Conservation (phyloP, 2,329 filamentous ascomycete species). For the Pestalotiopsis sp. region DNA sequence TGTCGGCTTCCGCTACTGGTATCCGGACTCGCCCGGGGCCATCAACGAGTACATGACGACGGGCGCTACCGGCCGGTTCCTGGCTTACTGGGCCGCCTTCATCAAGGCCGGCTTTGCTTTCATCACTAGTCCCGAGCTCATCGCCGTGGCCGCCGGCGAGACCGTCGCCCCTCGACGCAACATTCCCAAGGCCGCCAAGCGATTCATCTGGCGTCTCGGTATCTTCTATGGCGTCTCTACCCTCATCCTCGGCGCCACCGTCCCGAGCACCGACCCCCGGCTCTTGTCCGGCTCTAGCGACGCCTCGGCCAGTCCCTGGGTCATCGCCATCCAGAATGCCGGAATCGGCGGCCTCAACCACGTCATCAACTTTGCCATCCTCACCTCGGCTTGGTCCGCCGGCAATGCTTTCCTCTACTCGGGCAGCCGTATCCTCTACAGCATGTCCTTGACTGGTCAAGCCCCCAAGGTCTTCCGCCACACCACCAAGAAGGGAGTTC, state of each 20-base stretch:
- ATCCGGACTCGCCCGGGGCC: slow-evolving; percentile 37
- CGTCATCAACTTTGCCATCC: slow-evolving; percentile 69
- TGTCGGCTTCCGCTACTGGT: slow-evolving; percentile 54
- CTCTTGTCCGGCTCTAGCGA: slow-evolving; percentile 61
- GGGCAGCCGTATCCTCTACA: slow-evolving; percentile 70
- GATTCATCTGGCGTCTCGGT: slow-evolving; percentile 64
- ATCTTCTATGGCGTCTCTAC: slow-evolving; percentile 67
- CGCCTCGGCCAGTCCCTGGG: slow-evolving; percentile 64
- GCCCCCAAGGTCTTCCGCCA: slow-evolving; percentile 63
- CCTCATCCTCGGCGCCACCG: slow-evolving; percentile 62
- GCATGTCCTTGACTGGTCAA: slow-evolving; percentile 67
- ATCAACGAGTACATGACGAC: slow-evolving; percentile 49
- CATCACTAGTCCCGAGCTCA: slow-evolving; percentile 64
- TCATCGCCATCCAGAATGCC: slow-evolving; percentile 68
- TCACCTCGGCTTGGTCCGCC: slow-evolving; percentile 67
- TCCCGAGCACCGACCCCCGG: slow-evolving; percentile 65
- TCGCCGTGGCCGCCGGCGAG: slow-evolving; percentile 66
- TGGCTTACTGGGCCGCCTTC: slow-evolving; percentile 61
- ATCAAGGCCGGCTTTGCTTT: slow-evolving; percentile 64
- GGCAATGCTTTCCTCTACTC: slow-evolving; percentile 67
- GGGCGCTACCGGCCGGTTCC: slow-evolving; percentile 54
- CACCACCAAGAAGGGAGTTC: slow-evolving; percentile 65
- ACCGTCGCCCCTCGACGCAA: slow-evolving; percentile 65
- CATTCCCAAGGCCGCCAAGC: slow-evolving; percentile 65
- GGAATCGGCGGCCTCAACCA: slow-evolving; percentile 65